Evolutionary conservation across 2,329 filamentous ascomycete genomes (phyloP).

Genomic region (Thermothelomyces thermophilus): DNA sequence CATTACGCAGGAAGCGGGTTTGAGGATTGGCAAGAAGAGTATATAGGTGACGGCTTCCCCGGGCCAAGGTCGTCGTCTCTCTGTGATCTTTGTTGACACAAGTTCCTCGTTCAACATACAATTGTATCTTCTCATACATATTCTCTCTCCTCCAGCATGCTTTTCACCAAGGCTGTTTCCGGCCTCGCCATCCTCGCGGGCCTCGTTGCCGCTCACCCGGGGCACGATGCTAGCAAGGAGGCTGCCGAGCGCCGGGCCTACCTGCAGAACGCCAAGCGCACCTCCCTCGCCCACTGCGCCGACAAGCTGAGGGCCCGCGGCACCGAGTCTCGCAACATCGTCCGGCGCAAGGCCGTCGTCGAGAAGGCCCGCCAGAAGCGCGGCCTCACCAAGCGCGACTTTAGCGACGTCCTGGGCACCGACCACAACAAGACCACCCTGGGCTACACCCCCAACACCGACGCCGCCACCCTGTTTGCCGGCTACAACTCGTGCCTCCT

Average conservation of each 20-base stretch:
- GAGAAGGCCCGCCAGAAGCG: slow-evolving; percentile 30
- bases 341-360: slow-evolving; percentile 32
- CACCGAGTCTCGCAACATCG: slow-evolving; percentile 31
- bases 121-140: no score
- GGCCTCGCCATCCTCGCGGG: slow-evolving; percentile 20
- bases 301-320: slow-evolving; percentile 35
- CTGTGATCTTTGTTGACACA: no score
- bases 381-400: slow-evolving; percentile 31
- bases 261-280: slow-evolving; percentile 28
- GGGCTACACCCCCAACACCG: slow-evolving; percentile 30
- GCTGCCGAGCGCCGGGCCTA: slow-evolving; percentile 35
- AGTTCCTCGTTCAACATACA: no score
- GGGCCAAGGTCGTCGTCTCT: no score
- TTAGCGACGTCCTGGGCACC: slow-evolving; percentile 31
- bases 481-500: slow-evolving; percentile 42
- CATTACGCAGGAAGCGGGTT: no score
- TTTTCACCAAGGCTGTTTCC: slow-evolving; percentile 23
- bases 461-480: slow-evolving; percentile 34
- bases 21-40: no score
- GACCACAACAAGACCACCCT: slow-evolving; percentile 34
- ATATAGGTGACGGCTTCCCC: no score
- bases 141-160: slow-evolving; percentile 19
- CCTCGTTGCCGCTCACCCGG: slow-evolving; percentile 33
- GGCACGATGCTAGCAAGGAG: slow-evolving; percentile 36
- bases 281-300: slow-evolving; percentile 35